A percentile compares a stretch with the other conserved stretches of the same genome.
These are phyloP conservation scores for Candida sojae DNA, from an alignment of 1,139 yeast genomes.

Conservation along the genomic window DNA sequence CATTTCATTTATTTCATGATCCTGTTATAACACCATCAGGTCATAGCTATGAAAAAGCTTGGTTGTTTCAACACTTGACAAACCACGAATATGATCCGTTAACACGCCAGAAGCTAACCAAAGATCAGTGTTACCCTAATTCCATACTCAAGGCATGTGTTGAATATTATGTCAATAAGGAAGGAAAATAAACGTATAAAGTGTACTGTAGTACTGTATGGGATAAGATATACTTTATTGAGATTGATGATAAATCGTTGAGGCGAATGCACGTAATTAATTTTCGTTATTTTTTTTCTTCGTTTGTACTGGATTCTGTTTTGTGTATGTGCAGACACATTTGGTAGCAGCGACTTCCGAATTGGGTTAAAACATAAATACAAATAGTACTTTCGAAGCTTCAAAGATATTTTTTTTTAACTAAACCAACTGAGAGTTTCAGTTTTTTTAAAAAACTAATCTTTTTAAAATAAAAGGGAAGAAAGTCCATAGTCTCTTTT, in stretches of 20 bases:
- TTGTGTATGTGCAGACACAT: not conserved
- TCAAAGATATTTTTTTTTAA: not conserved
- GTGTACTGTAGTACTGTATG: too few species aligned
- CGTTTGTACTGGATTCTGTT: not conserved
- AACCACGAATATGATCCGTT: slow-evolving; percentile 43
- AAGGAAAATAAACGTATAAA: not conserved
- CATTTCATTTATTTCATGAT: slow-evolving; percentile 43
- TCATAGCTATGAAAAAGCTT: slow-evolving; percentile 43
- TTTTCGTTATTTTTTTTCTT: not conserved
- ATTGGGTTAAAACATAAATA: slow-evolving; percentile 1
- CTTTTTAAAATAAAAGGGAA: too few species aligned
- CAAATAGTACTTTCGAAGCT: not conserved
- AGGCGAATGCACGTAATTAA: not conserved
- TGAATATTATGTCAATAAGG: slow-evolving; percentile 4
- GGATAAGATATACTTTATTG: too few species aligned
- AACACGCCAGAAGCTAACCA: slow-evolving; percentile 23
- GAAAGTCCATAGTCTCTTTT: not conserved
- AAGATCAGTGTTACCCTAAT: slow-evolving; percentile 22
- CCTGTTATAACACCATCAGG: slow-evolving; percentile 52
- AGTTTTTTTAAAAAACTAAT: not conserved
- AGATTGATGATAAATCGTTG: not conserved
- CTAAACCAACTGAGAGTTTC: not conserved
- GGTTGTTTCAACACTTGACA: slow-evolving; percentile 38
- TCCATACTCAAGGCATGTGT: slow-evolving; percentile 14
- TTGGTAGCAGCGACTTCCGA: not conserved